These are phyloP conservation scores for Leccinum boreale DNA, from an alignment of 768 basidiomycete species.

Conservation along the genomic window DNA sequence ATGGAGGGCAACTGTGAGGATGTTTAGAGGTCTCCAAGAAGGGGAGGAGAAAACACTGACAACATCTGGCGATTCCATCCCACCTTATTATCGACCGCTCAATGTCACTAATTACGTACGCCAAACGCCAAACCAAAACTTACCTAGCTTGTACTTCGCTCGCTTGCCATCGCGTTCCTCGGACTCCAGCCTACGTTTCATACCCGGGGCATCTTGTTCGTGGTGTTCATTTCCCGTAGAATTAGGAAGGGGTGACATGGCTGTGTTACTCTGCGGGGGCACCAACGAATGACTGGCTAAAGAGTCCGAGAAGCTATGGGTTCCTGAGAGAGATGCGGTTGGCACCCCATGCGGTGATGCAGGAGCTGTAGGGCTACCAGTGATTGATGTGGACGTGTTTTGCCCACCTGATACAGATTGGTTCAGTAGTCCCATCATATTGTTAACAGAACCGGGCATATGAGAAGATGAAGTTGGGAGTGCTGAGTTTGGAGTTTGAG, in stretches of 20 bases:
- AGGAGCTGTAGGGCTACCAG: constrained; percentile 23
- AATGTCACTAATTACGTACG: constrained; percentile 25
- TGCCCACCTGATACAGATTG: constrained; percentile 24
- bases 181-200: constrained; percentile 70
- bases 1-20: constrained; percentile 16
- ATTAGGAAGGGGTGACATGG: constrained; percentile 7
- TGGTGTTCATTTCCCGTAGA: constrained; percentile 28
- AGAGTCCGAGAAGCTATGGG: constrained; percentile 25
- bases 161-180: constrained; percentile 69
- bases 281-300: constrained; percentile 19
- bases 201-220: constrained; percentile 60
- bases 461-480: constrained; percentile 20
- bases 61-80: constrained; percentile 47
- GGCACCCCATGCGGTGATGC: constrained; percentile 23
- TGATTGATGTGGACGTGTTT: constrained; percentile 17
- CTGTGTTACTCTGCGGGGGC: constrained; percentile 11
- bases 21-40: constrained; percentile 11
- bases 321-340: constrained; percentile 21
- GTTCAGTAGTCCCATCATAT: constrained; percentile 25
- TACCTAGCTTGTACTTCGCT: constrained; percentile 70
- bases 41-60: constrained; percentile 35
- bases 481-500: constrained; percentile 12
- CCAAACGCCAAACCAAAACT: constrained; percentile 29
- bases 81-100: constrained; percentile 26
- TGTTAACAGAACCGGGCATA: constrained; percentile 13